phyloP scores from a whole-genome alignment of 2,329 filamentous ascomycete genomes.

The Penicillium oxalicum region DNA sequence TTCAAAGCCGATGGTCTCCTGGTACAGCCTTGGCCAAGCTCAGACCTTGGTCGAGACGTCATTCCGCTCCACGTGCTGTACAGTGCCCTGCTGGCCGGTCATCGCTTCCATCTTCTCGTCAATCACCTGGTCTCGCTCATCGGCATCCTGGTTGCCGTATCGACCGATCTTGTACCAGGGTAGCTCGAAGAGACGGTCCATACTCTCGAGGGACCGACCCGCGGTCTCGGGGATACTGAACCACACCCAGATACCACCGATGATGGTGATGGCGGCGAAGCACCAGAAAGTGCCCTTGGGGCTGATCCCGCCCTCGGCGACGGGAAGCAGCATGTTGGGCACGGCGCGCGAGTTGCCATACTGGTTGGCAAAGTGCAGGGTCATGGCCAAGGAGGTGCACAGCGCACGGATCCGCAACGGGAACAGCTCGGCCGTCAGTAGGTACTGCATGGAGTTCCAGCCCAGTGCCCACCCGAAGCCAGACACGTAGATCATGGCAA shows the following conservation, averaged over 20 bases:
- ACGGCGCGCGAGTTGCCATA: constrained; percentile 72
- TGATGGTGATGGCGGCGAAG: constrained; percentile 61
- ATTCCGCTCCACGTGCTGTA: constrained; percentile 17
- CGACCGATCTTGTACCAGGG: constrained; percentile 69
- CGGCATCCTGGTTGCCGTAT: constrained; percentile 29
- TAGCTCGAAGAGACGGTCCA: constrained; percentile 66
- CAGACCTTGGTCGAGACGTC: constrained; percentile 2
- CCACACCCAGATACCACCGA: constrained; percentile 66
- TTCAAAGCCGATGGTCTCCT: no score
- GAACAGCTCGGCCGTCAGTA: constrained; percentile 72
- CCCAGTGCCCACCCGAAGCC: constrained; percentile 65
- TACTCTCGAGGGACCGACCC: constrained; percentile 51
- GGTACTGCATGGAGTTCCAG: constrained; percentile 73
- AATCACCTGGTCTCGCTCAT: constrained; percentile 21
- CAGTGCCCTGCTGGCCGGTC: constrained; percentile 8
- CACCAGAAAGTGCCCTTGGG: constrained; percentile 69
- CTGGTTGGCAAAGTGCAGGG: constrained; percentile 71
- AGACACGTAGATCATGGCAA: constrained; percentile 67
- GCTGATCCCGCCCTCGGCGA: constrained; percentile 37
- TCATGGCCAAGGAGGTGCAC: constrained; percentile 67
- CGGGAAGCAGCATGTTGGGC: constrained; percentile 62
- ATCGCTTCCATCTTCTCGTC: constrained; percentile 23
- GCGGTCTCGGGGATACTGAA: constrained; percentile 68
- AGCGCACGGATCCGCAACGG: constrained; percentile 67
- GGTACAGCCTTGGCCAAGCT: no score